These are phyloP conservation scores for Corchorus capsularis DNA, from an alignment of 345 rosid species.

Conservation along the genomic window DNA sequence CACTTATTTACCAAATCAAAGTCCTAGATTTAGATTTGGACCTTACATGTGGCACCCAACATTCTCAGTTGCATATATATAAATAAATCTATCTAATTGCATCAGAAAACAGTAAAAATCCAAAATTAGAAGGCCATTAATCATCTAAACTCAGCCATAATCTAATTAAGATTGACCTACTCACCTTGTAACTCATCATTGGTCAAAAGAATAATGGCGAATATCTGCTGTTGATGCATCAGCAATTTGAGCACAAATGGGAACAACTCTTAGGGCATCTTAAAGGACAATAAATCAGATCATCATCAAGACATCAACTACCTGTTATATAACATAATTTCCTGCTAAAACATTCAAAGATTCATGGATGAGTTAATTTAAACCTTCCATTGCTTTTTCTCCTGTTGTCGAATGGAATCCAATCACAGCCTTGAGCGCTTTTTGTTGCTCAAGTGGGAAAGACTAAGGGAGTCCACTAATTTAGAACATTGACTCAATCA, in stretches of 20 bases:
- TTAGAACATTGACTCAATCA: neutral
- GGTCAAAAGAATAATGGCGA: slow-evolving; percentile 17
- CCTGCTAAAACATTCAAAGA: neutral
- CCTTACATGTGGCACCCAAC: slow-evolving; percentile 13
- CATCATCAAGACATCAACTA: too few species aligned
- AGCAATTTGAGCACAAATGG: slow-evolving; percentile 8
- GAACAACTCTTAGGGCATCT: slow-evolving; percentile 11
- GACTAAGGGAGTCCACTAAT: neutral
- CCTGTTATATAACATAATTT: neutral
- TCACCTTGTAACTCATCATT: neutral
- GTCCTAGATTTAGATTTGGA: slow-evolving; percentile 2
- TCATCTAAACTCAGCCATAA: neutral
- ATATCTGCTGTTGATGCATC: neutral
- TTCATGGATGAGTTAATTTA: slow-evolving; percentile 11
- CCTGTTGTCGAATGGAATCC: slow-evolving; percentile 8
- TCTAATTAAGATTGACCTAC: neutral
- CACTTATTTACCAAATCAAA: neutral
- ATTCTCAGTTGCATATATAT: neutral
- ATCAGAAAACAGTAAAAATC: neutral
- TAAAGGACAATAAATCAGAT: neutral
- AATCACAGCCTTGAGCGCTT: neutral
- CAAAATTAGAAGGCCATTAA: slow-evolving; percentile 1
- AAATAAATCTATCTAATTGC: too few species aligned
- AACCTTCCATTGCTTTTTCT: slow-evolving; percentile 15
- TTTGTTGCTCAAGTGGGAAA: slow-evolving; percentile 12